Evolutionary conservation across 257 asterid genomes (phyloP).

Genomic region (Salvia rosmarinus): DNA sequence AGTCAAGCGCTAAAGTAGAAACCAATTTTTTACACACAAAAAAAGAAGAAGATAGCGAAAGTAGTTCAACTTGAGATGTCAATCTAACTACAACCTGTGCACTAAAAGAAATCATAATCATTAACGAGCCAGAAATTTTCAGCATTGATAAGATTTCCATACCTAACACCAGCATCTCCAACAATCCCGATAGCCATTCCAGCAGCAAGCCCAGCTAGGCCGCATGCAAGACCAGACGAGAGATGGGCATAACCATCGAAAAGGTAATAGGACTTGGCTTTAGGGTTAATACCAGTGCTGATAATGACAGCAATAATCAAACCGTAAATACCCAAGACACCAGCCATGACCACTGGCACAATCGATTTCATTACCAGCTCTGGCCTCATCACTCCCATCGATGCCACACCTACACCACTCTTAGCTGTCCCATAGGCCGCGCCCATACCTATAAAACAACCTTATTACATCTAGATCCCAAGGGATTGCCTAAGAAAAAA

Average conservation of each 20-base stretch:
- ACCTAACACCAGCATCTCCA: constrained; percentile 95
- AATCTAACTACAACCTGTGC: not conserved
- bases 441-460: constrained; percentile 71
- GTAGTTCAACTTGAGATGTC: no score
- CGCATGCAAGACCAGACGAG: constrained; percentile 85
- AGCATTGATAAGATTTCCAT: constrained; percentile 21
- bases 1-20: not conserved
- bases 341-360: constrained; percentile 97
- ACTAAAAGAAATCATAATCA: constrained; percentile 16
- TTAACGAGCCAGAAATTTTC: not conserved
- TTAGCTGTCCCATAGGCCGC: constrained; percentile 91
- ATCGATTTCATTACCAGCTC: constrained; percentile 91
- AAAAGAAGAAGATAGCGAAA: not conserved
- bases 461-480: constrained; percentile 13
- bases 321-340: constrained; percentile 90
- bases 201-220: constrained; percentile 89
- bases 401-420: constrained; percentile 92
- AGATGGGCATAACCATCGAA: constrained; percentile 90
- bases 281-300: constrained; percentile 88
- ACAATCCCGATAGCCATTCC: constrained; percentile 93
- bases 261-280: constrained; percentile 78
- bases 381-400: constrained; percentile 94
- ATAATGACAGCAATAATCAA: constrained; percentile 85
- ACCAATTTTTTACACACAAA: not conserved
- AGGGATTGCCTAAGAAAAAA: constrained; percentile 6